These are phyloP conservation scores for Zygoascus meyerae DNA, from an alignment of 1,139 yeast species.

Conservation along the genomic window DNA sequence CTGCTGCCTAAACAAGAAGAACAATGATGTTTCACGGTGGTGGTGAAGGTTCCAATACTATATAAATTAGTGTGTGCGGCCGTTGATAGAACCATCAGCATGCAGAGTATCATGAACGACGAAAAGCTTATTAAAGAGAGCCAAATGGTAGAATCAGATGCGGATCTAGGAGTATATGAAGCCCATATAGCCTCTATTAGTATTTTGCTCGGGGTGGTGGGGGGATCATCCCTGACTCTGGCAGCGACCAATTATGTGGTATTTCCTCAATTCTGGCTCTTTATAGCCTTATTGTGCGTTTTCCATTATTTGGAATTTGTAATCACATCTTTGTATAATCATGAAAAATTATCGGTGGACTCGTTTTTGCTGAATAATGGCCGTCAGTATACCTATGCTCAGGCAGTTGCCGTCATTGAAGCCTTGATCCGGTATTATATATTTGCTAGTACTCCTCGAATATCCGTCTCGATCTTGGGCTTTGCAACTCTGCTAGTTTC, in stretches of 20 bases:
- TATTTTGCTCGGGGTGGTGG: slow-evolving; percentile 29
- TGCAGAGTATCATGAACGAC: not conserved
- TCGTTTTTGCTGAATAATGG: slow-evolving; percentile 78
- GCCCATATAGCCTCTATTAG: slow-evolving; percentile 39
- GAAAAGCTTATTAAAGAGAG: not conserved
- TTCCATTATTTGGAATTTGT: slow-evolving; percentile 83
- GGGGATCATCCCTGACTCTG: slow-evolving; percentile 15
- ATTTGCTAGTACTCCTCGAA: slow-evolving; percentile 30
- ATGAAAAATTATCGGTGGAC: slow-evolving; percentile 57
- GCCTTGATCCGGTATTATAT: slow-evolving; percentile 29
- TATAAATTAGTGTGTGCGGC: not conserved
- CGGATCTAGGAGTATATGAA: slow-evolving; percentile 10
- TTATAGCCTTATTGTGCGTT: slow-evolving; percentile 46
- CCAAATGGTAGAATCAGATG: not conserved
- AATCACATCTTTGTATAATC: slow-evolving; percentile 69
- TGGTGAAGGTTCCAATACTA: not conserved
- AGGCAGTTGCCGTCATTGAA: slow-evolving; percentile 48
- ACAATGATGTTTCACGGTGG: slow-evolving; percentile 1
- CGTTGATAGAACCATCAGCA: not conserved
- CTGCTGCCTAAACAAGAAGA: not conserved
- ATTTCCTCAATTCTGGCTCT: slow-evolving; percentile 41
- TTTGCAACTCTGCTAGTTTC: slow-evolving; percentile 47
- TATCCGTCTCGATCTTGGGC: slow-evolving; percentile 39
- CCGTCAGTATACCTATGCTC: slow-evolving; percentile 58
- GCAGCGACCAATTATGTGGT: not conserved